Conservation (phyloP, 2,329 filamentous ascomycete genomes). For the Mycosphaerella arachidis region DNA sequence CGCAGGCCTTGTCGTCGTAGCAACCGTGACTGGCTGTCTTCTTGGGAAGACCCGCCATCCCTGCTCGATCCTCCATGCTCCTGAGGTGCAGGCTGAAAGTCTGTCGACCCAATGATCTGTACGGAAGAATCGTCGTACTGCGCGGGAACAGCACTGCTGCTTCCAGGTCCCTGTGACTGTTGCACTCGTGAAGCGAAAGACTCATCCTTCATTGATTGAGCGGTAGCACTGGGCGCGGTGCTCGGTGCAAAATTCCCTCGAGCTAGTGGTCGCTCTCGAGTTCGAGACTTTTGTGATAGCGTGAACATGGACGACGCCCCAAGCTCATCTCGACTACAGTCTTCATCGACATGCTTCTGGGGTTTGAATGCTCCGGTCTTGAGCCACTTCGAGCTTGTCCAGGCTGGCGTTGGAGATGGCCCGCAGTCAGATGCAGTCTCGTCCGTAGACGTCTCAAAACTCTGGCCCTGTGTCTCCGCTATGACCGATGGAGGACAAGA, state of each 20-base stretch:
- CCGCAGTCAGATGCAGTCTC: constrained; percentile 15
- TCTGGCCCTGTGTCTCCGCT: constrained; percentile 11
- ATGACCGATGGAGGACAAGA: constrained; percentile 12
- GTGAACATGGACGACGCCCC: constrained; percentile 18
- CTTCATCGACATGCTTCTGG: constrained; percentile 19
- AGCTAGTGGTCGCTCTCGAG: neutral
- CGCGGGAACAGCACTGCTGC: neutral
- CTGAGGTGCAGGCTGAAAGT: neutral
- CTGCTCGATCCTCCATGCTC: neutral
- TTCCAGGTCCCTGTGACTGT: too few relatives aligned
- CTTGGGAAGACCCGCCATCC: neutral
- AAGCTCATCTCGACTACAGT: constrained; percentile 23
- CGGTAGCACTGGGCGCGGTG: neutral
- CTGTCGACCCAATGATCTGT: neutral
- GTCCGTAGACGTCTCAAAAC: neutral
- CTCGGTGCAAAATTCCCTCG: neutral
- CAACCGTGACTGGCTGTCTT: constrained; percentile 11
- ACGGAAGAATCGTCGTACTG: neutral
- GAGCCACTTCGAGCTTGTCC: constrained; percentile 24
- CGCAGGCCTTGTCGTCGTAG: constrained; percentile 10
- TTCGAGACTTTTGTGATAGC: constrained; percentile 12
- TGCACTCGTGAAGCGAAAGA: neutral
- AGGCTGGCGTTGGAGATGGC: constrained; percentile 22
- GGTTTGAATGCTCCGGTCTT: constrained; percentile 15
- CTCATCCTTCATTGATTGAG: neutral